These are phyloP conservation scores for Astrothelium subdiscretum DNA, from an alignment of 495 filamentous ascomycete species.

Conservation along the genomic window DNA sequence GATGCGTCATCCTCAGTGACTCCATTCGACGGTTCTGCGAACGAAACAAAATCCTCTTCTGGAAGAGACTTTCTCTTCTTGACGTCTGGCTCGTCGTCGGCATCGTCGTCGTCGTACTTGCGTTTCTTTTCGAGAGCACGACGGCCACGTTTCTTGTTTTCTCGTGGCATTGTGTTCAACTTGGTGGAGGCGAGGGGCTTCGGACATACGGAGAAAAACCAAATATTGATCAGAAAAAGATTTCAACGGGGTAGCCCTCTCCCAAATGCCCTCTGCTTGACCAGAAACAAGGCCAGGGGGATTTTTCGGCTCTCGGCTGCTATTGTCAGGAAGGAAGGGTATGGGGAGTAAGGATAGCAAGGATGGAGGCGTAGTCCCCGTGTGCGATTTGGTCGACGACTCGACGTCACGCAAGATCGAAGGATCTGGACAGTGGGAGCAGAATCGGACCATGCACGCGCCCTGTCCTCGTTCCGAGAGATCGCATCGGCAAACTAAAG, in stretches of 20 bases:
- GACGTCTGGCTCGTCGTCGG: slow-evolving; percentile 13
- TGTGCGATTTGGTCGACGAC: background rate
- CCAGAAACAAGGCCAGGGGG: background rate
- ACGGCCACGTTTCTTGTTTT: slow-evolving; percentile 58
- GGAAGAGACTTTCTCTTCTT: background rate
- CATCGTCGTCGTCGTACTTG: slow-evolving; percentile 36
- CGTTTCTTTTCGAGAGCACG: slow-evolving; percentile 45
- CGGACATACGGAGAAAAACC: background rate
- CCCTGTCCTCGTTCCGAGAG: background rate
- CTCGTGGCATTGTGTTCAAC: slow-evolving; percentile 39
- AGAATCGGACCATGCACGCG: background rate
- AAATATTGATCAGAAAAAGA: background rate
- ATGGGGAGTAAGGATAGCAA: background rate
- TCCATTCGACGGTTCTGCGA: slow-evolving; percentile 3
- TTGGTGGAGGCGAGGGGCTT: background rate
- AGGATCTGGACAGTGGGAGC: background rate
- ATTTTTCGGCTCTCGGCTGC: background rate
- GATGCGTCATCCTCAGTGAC: slow-evolving; percentile 15
- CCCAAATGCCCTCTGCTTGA: background rate
- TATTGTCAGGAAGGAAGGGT: background rate
- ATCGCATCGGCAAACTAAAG: background rate
- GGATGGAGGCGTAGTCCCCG: background rate
- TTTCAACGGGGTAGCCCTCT: background rate
- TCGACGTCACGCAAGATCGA: slow-evolving; percentile 3
- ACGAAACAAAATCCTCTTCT: background rate